phyloP scores from a whole-genome alignment of 768 basidiomycete species.

The Termitomyces sp. region DNA sequence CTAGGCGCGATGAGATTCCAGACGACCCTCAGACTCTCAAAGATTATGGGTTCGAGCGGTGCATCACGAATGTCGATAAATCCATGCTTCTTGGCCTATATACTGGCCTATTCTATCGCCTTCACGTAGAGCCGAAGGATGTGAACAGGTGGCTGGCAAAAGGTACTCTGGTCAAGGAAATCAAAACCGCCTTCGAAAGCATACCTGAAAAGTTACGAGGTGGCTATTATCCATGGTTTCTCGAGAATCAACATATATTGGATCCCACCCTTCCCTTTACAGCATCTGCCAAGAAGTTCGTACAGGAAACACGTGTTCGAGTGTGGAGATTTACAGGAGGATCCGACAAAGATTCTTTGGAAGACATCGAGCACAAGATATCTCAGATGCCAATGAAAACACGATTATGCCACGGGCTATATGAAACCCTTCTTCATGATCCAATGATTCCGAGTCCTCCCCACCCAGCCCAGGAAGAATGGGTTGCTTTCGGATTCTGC shows the following conservation, averaged over 20 bases:
- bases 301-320: slow-evolving; percentile 1
- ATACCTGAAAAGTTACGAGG: slow-evolving; percentile 20
- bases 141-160: slow-evolving; percentile 26
- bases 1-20: slow-evolving; percentile 19
- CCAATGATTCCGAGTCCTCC: slow-evolving; percentile 7
- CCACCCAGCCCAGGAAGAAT: slow-evolving; percentile 6
- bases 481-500: slow-evolving; percentile 21
- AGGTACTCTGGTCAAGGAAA: slow-evolving; percentile 27
- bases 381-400: not conserved
- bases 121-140: slow-evolving; percentile 17
- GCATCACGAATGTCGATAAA: slow-evolving; percentile 9
- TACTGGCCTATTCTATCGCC: slow-evolving; percentile 17
- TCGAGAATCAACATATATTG: slow-evolving; percentile 25
- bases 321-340: slow-evolving; percentile 12
- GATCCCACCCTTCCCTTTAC: slow-evolving; percentile 8
- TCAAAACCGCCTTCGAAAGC: slow-evolving; percentile 20
- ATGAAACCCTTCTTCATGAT: not conserved
- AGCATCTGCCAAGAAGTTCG: not conserved
- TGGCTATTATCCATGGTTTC: slow-evolving; percentile 29
- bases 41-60: slow-evolving; percentile 30
- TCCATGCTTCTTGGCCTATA: slow-evolving; percentile 25
- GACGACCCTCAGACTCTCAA: slow-evolving; percentile 23
- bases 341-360: not conserved
- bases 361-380: slow-evolving; percentile 1
- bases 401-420: slow-evolving; percentile 3